Evolutionary conservation across 192 early-diverging fungal species (phyloP).

Genomic region (Backusella australiensis): DNA sequence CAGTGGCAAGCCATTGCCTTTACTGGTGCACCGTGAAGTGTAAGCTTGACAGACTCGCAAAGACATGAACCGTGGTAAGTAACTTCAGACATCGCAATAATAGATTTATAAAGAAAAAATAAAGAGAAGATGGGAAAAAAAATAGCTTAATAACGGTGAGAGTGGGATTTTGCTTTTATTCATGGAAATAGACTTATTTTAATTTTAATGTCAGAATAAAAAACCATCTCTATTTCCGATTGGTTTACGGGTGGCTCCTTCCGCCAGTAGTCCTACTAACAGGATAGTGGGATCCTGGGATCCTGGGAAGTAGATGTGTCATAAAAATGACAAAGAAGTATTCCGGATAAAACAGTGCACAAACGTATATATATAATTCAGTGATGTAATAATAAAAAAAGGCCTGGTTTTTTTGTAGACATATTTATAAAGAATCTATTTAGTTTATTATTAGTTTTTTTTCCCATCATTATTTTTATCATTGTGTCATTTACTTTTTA

Average conservation of each 20-base stretch:
- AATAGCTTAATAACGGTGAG: not conserved
- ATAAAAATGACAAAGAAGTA: not conserved
- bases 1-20: slow-evolving; percentile 17
- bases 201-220: not conserved
- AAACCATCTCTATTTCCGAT: not conserved
- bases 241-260: not conserved
- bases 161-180: not conserved
- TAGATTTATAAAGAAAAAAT: not conserved
- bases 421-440: not conserved
- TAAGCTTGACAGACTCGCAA: slow-evolving; percentile 6
- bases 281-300: not conserved
- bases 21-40: slow-evolving; percentile 7
- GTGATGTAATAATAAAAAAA: not conserved
- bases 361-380: no score
- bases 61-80: slow-evolving; percentile 14
- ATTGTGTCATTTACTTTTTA: not conserved
- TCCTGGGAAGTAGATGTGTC: not conserved
- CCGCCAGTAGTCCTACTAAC: not conserved
- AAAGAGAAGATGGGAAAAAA: not conserved
- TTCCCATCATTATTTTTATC: not conserved
- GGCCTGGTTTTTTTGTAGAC: not conserved
- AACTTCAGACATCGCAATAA: not conserved
- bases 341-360: not conserved
- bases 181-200: not conserved
- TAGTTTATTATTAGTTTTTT: not conserved